Evolutionary conservation across 805 yeast species (phyloP).

Genomic region (Jamesozyma hellenica): DNA sequence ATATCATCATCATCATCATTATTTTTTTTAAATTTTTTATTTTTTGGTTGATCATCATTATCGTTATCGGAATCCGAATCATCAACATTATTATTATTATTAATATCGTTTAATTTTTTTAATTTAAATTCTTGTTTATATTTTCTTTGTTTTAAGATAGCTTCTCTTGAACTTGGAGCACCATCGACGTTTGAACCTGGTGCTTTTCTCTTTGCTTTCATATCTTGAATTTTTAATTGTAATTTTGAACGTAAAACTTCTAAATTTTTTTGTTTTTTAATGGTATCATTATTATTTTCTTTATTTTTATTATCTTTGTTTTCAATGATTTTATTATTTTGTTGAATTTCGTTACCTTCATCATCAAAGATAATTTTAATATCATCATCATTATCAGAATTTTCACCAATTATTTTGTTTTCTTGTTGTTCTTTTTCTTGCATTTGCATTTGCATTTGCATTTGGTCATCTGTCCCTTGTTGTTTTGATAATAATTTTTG

Average conservation of each 20-base stretch:
- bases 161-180: conserved; percentile 79
- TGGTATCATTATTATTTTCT: conserved; percentile 9
- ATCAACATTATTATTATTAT: conserved; percentile 27
- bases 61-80: conserved; percentile 27
- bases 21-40: conserved; percentile 29
- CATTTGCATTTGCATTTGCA: conserved; percentile 13
- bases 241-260: conserved; percentile 69
- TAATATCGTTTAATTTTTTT: conserved; percentile 32
- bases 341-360: conserved; percentile 8
- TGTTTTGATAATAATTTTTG: conserved; percentile 14
- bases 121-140: conserved; percentile 30
- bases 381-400: conserved; percentile 8
- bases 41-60: conserved; percentile 12
- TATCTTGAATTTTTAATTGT: conserved; percentile 54
- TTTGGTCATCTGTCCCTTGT: conserved; percentile 10
- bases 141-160: conserved; percentile 57
- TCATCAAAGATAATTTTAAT: conserved; percentile 16
- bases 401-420: conserved; percentile 35
- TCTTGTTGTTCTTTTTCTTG: conserved; percentile 13
- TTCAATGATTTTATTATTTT: conserved; percentile 7
- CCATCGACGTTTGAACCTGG: conserved; percentile 76
- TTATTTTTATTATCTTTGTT: conserved; percentile 12
- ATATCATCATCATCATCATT: conserved; percentile 28
- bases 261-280: conserved; percentile 41
- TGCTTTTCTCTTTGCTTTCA: conserved; percentile 81